These are phyloP conservation scores for Trichodelitschia bisporula DNA, from an alignment of 495 filamentous ascomycete genomes.

Conservation along the genomic window DNA sequence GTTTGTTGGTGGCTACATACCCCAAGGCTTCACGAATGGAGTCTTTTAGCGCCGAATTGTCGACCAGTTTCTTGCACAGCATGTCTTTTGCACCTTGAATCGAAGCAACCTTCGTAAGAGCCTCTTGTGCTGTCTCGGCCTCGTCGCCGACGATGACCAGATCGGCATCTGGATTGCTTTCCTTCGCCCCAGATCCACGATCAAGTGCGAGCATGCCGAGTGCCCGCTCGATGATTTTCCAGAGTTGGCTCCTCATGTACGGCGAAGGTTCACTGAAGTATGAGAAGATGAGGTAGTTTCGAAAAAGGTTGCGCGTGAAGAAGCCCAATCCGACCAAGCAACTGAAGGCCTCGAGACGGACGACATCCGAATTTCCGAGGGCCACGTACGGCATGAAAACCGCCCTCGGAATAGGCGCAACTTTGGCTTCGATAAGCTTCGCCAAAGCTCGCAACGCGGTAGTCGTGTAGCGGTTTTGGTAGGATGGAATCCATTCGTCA, in stretches of 20 bases:
- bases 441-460: conserved; percentile 60
- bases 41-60: conserved; percentile 33
- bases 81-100: conserved; percentile 51
- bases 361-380: conserved; percentile 48
- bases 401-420: conserved; percentile 32
- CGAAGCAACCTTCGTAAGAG: conserved; percentile 26
- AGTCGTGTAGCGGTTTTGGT: conserved; percentile 70
- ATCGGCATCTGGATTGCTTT: conserved; percentile 23
- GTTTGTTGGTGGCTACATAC: too few relatives aligned
- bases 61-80: conserved; percentile 43
- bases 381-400: conserved; percentile 64
- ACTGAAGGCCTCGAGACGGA: conserved; percentile 70
- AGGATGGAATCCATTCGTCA: conserved; percentile 83
- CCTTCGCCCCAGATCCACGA: too few relatives aligned
- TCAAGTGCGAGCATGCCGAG: conserved; percentile 65
- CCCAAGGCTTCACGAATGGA: conserved; percentile 60
- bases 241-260: conserved; percentile 46
- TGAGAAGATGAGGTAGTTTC: conserved; percentile 44
- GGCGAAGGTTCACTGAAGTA: conserved; percentile 60
- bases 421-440: conserved; percentile 42
- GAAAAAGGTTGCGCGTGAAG: conserved; percentile 31
- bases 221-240: conserved; percentile 38
- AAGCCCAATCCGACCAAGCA: conserved; percentile 54
- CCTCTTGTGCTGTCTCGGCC: conserved; percentile 8
- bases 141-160: too few relatives aligned